These are phyloP conservation scores for Vitellaria paradoxa DNA, from an alignment of 179 eudicot species.

Conservation along the genomic window DNA sequence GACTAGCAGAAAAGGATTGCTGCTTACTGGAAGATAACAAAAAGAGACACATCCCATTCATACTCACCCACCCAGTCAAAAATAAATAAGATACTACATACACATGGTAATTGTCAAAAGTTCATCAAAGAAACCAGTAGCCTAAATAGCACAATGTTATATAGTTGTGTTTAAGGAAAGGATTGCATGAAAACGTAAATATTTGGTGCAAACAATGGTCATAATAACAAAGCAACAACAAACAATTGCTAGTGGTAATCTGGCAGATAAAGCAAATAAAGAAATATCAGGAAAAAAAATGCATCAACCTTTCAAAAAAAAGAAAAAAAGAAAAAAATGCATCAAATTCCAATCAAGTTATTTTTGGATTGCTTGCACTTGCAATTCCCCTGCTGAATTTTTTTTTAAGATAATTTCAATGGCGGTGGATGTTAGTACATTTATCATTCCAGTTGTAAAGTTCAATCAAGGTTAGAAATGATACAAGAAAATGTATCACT, in stretches of 20 bases:
- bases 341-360: too few relatives aligned
- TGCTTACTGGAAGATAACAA: not conserved
- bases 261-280: too few relatives aligned
- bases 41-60: not conserved
- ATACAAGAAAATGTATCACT: too few relatives aligned
- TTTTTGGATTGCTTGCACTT: too few relatives aligned
- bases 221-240: not conserved
- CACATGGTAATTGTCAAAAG: not conserved
- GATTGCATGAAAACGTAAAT: not conserved
- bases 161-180: not conserved
- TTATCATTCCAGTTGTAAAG: too few relatives aligned
- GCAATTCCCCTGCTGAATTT: too few relatives aligned
- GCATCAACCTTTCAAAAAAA: too few relatives aligned
- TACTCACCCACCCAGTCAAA: not conserved
- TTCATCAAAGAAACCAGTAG: conserved; percentile 8
- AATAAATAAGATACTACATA: not conserved
- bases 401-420: too few relatives aligned
- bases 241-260: too few relatives aligned
- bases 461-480: too few relatives aligned
- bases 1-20: not conserved
- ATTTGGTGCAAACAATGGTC: not conserved
- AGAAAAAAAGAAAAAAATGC: not conserved
- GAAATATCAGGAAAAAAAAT: not conserved
- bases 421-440: too few relatives aligned
- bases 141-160: not conserved